Evolutionary conservation across 2,329 filamentous ascomycete species (phyloP).

Genomic region (Didymosphaeria variabile): DNA sequence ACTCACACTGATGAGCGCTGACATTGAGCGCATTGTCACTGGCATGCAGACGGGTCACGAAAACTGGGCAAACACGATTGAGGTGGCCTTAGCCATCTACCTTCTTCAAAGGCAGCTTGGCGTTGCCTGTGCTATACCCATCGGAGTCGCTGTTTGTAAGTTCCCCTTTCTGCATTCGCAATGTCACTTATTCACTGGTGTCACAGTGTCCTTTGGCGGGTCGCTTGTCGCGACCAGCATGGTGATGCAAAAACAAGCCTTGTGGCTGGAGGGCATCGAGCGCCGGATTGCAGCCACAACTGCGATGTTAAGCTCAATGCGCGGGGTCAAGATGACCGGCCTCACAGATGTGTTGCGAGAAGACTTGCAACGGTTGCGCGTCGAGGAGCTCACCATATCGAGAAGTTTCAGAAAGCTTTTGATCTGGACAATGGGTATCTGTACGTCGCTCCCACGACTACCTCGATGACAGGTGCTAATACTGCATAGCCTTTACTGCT

Average conservation of each 20-base stretch:
- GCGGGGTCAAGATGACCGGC: conserved; percentile 56
- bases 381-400: conserved; percentile 46
- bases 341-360: conserved; percentile 41
- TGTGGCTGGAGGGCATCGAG: conserved; percentile 57
- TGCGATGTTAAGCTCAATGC: conserved; percentile 54
- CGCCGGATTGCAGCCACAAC: conserved; percentile 54
- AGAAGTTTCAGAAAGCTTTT: conserved; percentile 47
- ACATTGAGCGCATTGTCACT: conserved; percentile 47
- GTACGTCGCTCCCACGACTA: conserved; percentile 25
- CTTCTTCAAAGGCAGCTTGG: conserved; percentile 60
- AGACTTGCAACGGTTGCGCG: conserved; percentile 41
- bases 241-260: conserved; percentile 44
- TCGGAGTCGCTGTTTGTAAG: conserved; percentile 54
- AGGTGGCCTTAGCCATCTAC: conserved; percentile 58
- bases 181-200: neutral
- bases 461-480: conserved; percentile 9
- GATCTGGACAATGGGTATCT: conserved; percentile 49
- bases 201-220: conserved; percentile 32
- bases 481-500: conserved; percentile 37
- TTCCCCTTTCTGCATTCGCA: neutral
- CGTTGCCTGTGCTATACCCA: conserved; percentile 57
- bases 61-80: conserved; percentile 49
- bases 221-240: conserved; percentile 41
- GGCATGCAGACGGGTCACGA: conserved; percentile 48
- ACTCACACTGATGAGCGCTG: conserved; percentile 49